Conservation (phyloP, 225 moss, liverwort and hornwort species). For the Ulota crispa region DNA sequence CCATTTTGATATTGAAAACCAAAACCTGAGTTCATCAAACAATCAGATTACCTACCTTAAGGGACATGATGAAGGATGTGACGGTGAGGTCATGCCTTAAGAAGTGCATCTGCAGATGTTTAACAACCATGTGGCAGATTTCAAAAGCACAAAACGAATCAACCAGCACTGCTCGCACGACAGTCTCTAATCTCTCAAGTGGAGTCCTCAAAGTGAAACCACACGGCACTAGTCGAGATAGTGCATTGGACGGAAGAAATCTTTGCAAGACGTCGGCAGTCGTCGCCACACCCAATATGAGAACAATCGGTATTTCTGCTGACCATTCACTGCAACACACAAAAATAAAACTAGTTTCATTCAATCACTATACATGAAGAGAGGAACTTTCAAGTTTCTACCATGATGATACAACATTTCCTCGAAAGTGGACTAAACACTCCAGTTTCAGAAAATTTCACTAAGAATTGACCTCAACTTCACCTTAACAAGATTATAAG, state of each 20-base stretch:
- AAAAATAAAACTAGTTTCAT: background rate
- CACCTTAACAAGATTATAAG: slow-evolving; percentile 80
- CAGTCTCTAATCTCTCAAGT: slow-evolving; percentile 62
- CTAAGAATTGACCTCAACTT: background rate
- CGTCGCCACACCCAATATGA: slow-evolving; percentile 84
- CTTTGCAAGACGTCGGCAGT: slow-evolving; percentile 68
- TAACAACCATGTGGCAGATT: slow-evolving; percentile 62
- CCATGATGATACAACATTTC: background rate
- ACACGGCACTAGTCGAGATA: slow-evolving; percentile 69
- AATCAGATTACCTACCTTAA: slow-evolving; percentile 65
- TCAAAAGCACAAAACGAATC: slow-evolving; percentile 90
- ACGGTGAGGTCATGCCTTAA: slow-evolving; percentile 78
- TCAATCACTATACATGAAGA: background rate
- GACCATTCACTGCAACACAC: slow-evolving; percentile 87
- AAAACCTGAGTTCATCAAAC: background rate
- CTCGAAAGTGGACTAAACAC: background rate
- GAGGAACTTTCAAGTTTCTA: background rate
- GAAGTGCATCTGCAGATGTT: slow-evolving; percentile 67
- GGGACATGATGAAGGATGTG: slow-evolving; percentile 74
- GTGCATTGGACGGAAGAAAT: slow-evolving; percentile 69
- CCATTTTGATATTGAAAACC: background rate
- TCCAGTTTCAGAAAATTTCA: background rate
- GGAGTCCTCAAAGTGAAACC: slow-evolving; percentile 78
- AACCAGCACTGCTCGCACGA: slow-evolving; percentile 70
- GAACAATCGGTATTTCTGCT: slow-evolving; percentile 71